These are phyloP conservation scores for Seiridium unicorne DNA, from an alignment of 2,329 filamentous ascomycete species.

Conservation along the genomic window DNA sequence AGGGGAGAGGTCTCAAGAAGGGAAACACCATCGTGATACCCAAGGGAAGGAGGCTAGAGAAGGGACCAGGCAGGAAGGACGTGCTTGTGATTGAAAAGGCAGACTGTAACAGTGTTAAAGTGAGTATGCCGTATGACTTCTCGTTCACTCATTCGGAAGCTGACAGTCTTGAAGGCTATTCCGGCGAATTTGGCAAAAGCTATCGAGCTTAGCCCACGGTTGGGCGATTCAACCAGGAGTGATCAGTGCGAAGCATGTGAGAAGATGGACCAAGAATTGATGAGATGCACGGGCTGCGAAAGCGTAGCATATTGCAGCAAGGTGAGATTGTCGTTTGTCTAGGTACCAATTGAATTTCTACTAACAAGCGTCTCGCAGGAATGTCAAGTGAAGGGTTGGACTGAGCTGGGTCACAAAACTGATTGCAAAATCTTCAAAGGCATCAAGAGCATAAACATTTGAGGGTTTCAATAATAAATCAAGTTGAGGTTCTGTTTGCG, in stretches of 20 bases:
- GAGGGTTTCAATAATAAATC: neutral
- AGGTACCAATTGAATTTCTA: neutral
- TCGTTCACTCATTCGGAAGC: no score
- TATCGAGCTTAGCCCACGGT: slow-evolving; percentile 20
- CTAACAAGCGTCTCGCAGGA: slow-evolving; percentile 23
- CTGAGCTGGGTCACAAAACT: slow-evolving; percentile 37
- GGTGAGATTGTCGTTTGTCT: slow-evolving; percentile 27
- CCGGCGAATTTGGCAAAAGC: slow-evolving; percentile 28
- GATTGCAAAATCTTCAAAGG: slow-evolving; percentile 43
- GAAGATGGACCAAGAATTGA: slow-evolving; percentile 7
- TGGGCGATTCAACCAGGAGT: neutral
- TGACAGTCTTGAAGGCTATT: slow-evolving; percentile 15
- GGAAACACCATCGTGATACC: slow-evolving; percentile 38
- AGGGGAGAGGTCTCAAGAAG: slow-evolving; percentile 32
- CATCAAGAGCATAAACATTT: slow-evolving; percentile 33
- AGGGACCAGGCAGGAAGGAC: slow-evolving; percentile 35
- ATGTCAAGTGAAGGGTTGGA: slow-evolving; percentile 43
- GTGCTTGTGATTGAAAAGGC: slow-evolving; percentile 35
- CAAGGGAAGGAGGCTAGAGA: slow-evolving; percentile 30
- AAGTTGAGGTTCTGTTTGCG: no score
- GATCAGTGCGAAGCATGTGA: slow-evolving; percentile 8
- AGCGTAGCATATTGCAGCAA: slow-evolving; percentile 40
- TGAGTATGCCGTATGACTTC: slow-evolving; percentile 4
- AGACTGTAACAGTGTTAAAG: slow-evolving; percentile 30
- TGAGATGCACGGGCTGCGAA: slow-evolving; percentile 9